Base-by-base conservation (phyloP, 2,329 filamentous ascomycete species). In the Sarocladium oryzae region DNA sequence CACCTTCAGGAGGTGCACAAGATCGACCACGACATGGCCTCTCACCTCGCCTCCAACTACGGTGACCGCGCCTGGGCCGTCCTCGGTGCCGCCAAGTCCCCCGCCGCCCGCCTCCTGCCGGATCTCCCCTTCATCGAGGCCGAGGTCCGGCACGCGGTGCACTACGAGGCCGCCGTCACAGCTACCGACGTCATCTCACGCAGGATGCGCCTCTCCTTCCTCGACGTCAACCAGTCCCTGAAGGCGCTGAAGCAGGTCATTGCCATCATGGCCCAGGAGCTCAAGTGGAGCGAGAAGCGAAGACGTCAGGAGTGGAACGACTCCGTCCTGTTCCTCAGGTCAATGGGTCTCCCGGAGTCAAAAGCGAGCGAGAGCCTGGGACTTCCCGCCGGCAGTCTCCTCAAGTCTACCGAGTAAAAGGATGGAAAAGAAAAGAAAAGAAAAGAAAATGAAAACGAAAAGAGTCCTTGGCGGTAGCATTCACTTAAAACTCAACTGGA, bases 71-170 rank as follows among this genome's bases (percentile, higher is more conserved):
- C 86, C 15, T 89, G 86, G 86, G 80, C 82, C 46, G 83, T 89
- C 69, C 51, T 82, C 76, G 23, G 74, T 81, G 51, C 82, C 72
- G 54, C 69, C 7, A 49, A 58, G 16, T 26, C 76, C 2, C 76
- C 82, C 0, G 84, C 82, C 53, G 71, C 77, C 56, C 82, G 84
- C 36, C 77, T 89, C 49, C 78, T 84, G 2, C 64, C 78, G 1
- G 69, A 84, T 13, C 86, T 88, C 63, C 86, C 86, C 30, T 88
- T 86, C 64, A 75, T 88, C 51, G 86, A 89, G 58, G 85, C 85
- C 26, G 86, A 89, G 65, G 74, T 89, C 30, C 79, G 84, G 32
- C 86, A 88, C 66, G 85, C 83, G 9, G 78, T 87, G 20, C 81
- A 84, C 53, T 78, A 85, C 62, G 86, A 89, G 67, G 84, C 86